Conservation (phyloP, 768 basidiomycete species). For the Amanita phalloides region DNA sequence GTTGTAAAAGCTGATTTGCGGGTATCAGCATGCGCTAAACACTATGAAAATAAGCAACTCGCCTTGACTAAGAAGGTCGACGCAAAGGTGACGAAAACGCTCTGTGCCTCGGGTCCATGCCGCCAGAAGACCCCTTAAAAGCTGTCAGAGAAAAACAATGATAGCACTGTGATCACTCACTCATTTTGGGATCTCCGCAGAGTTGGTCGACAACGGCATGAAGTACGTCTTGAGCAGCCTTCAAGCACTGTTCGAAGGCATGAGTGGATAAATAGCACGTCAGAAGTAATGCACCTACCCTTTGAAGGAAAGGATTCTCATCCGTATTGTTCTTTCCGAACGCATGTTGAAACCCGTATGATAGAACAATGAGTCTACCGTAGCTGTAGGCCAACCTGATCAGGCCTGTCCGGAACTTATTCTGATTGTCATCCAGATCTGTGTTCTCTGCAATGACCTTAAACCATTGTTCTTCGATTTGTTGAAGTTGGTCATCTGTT, state of each 20-base stretch:
- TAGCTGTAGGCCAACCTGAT: constrained; percentile 58
- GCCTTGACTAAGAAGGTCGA: constrained; percentile 79
- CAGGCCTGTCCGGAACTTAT: constrained; percentile 50
- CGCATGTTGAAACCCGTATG: constrained; percentile 70
- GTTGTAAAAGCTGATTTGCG: constrained; percentile 53
- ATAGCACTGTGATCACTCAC: constrained; percentile 11
- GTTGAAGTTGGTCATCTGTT: constrained; percentile 59
- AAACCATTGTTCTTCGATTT: constrained; percentile 46
- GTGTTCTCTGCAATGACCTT: constrained; percentile 34
- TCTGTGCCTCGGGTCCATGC: constrained; percentile 73
- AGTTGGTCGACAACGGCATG: constrained; percentile 48
- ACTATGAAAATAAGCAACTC: constrained; percentile 5
- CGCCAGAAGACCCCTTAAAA: constrained; percentile 42
- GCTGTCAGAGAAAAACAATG: constrained; percentile 7
- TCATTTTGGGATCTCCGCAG: constrained; percentile 41
- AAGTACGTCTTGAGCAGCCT: constrained; percentile 57
- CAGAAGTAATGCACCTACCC: constrained; percentile 32
- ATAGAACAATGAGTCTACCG: constrained; percentile 55
- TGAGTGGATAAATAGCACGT: background rate
- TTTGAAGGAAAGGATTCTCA: constrained; percentile 54
- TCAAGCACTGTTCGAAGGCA: constrained; percentile 38
- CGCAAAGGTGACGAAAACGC: constrained; percentile 72
- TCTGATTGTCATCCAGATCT: constrained; percentile 43
- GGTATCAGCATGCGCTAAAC: background rate
- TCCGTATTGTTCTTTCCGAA: constrained; percentile 51